Evolutionary conservation across 2,329 filamentous ascomycete genomes (phyloP).

Genomic region (Pseudogymnoascus sp.): DNA sequence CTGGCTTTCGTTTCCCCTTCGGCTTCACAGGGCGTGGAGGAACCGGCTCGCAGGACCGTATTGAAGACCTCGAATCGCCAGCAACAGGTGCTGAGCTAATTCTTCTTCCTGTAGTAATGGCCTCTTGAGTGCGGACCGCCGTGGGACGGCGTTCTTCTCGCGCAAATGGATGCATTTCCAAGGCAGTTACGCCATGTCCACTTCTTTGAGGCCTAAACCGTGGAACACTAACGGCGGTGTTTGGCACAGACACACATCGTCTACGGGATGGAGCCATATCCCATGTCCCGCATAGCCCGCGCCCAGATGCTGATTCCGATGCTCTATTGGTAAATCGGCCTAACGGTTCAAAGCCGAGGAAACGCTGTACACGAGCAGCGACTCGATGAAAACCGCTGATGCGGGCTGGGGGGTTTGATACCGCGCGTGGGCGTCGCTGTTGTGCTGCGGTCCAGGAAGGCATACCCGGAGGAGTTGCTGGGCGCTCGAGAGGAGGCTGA

Average conservation of each 20-base stretch:
- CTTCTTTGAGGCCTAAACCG: slow-evolving; percentile 26
- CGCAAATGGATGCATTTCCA: slow-evolving; percentile 26
- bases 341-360: slow-evolving; percentile 5
- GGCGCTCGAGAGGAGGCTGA: slow-evolving; percentile 23
- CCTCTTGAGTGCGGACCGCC: background rate
- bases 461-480: slow-evolving; percentile 26
- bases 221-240: slow-evolving; percentile 15
- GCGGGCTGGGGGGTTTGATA: slow-evolving; percentile 10
- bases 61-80: background rate
- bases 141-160: background rate
- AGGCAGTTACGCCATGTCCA: slow-evolving; percentile 19
- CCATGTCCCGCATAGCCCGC: background rate
- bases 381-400: slow-evolving; percentile 6
- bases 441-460: slow-evolving; percentile 29
- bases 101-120: background rate
- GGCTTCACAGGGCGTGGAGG: background rate
- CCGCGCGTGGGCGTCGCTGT: background rate
- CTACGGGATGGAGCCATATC: background rate
- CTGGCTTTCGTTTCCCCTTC: slow-evolving; percentile 5
- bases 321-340: slow-evolving; percentile 13
- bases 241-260: background rate
- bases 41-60: background rate
- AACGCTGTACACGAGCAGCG: slow-evolving; percentile 12
- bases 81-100: background rate
- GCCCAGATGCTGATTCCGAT: background rate